Evolutionary conservation across 2,329 filamentous ascomycete genomes (phyloP), one percentile per base, ranked within the genome.

Genomic region (Chrysoporthe deuterocubensis): DNA sequence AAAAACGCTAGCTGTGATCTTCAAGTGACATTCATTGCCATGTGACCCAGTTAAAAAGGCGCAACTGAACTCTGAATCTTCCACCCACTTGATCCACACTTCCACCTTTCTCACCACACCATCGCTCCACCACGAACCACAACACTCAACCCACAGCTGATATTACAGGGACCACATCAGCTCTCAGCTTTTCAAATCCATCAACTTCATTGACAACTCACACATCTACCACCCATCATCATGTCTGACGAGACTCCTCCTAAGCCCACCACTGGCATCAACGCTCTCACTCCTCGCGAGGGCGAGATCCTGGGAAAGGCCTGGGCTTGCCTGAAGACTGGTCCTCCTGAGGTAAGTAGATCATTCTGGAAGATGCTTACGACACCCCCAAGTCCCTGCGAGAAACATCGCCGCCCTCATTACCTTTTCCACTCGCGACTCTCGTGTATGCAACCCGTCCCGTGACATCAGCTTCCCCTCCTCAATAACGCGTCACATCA

Each of bases 251-350:
- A 37, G 6, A 62, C 46, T 8, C 40, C 59, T 21, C 34, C 52
- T n/a, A 70, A 67, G 62, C 50, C 62, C 48, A 32, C 26, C 26
- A 43, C 52, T 21, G 66, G 59, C 48, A 44, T 32, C 18, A 32
- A 26, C 34, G 3, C 67, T 1, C 69, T 70, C 58, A 63, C 67
- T 32, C 2, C 44, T 9, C 69, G 69, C 34, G 93, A 74, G 89
- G 48, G 42, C 9, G 69, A 70, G 67, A 65, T 70, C 32, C 58
- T 70, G 18, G 57, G 26, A 34, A 69, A 67, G 62, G 62, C 62
- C 18, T 62, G 62, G 67, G 54, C 42, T 4, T 69, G 69, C 13
- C 58, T 70, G 14, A 70, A 70, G 69, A 44, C 62, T 16, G 63
- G 63, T 13, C 62, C 64, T 1, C 64, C 65, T 14, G 69, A 70